These are phyloP conservation scores for Cyberlindnera lachancei DNA, from an alignment of 805 yeast species.

Conservation along the genomic window DNA sequence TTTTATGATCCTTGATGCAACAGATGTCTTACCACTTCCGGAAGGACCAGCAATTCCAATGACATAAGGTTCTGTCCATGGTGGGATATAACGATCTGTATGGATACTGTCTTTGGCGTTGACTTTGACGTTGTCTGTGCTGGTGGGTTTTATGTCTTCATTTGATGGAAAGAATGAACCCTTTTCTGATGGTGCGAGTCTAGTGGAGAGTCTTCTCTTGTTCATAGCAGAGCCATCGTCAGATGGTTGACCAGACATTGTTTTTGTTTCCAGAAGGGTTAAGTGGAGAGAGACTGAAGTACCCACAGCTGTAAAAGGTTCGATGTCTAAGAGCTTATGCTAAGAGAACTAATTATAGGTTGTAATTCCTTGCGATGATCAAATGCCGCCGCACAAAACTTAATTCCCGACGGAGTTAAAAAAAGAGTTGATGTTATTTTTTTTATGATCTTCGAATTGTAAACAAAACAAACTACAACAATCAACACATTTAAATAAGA, in stretches of 20 bases:
- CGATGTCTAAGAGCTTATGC: background rate
- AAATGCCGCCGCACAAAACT: background rate
- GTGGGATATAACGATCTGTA: conserved; percentile 47
- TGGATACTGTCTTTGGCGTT: background rate
- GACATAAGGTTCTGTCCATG: conserved; percentile 84
- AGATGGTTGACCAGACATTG: background rate
- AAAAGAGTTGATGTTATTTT: no score
- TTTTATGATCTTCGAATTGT: no score
- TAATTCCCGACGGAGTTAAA: no score
- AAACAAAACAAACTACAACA: no score
- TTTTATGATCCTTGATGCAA: conserved; percentile 74
- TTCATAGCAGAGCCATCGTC: background rate
- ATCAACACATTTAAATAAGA: no score
- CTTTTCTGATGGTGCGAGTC: background rate
- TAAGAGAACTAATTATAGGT: background rate
- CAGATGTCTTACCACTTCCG: conserved; percentile 92
- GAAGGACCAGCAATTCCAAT: conserved; percentile 84
- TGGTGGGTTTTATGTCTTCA: background rate
- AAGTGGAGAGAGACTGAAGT: background rate
- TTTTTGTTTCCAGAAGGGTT: background rate
- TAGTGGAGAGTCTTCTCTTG: background rate
- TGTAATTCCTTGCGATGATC: background rate
- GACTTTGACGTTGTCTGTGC: background rate
- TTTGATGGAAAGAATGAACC: conserved; percentile 1
- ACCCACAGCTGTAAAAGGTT: background rate